A percentile compares a stretch with the other conserved stretches of the same genome.
Conservation (phyloP, 2,329 filamentous ascomycete species). For the Falciphora oryzae region DNA sequence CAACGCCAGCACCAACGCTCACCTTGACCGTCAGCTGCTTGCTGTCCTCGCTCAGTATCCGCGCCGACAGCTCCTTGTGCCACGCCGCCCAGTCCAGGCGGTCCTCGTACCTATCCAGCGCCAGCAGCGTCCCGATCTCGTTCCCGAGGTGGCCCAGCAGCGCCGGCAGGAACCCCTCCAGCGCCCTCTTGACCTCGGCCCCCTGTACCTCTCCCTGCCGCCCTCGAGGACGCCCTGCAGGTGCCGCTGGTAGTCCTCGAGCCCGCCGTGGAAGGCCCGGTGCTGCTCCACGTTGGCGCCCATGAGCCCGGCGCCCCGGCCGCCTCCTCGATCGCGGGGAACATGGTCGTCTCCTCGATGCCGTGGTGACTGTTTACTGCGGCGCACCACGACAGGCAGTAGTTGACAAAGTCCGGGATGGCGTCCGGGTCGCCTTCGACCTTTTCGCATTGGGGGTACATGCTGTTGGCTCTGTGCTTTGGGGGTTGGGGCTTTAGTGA, state of each 20-base stretch:
- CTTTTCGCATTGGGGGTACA: slow-evolving; percentile 21
- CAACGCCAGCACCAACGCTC: background rate
- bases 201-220: slow-evolving; percentile 25
- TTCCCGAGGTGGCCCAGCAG: slow-evolving; percentile 31
- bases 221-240: slow-evolving; percentile 21
- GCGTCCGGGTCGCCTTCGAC: slow-evolving; percentile 20
- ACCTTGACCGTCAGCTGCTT: slow-evolving; percentile 18
- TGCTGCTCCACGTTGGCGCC: slow-evolving; percentile 29
- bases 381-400: slow-evolving; percentile 19
- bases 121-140: slow-evolving; percentile 32
- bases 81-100: slow-evolving; percentile 27
- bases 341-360: slow-evolving; percentile 27
- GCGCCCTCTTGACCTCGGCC: slow-evolving; percentile 23
- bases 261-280: slow-evolving; percentile 25
- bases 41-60: slow-evolving; percentile 14
- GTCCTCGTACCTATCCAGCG: slow-evolving; percentile 27
- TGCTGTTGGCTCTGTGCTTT: slow-evolving; percentile 19
- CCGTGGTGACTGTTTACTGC: slow-evolving; percentile 26
- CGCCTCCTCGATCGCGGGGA: slow-evolving; percentile 25
- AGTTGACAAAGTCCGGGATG: slow-evolving; percentile 24
- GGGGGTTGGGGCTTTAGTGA: too few species aligned
- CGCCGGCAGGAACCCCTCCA: slow-evolving; percentile 30
- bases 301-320: slow-evolving; percentile 24
- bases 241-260: slow-evolving; percentile 28
- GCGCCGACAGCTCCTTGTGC: slow-evolving; percentile 17